phyloP scores from a whole-genome alignment of 2,329 filamentous ascomycete species.

The Westerdykella aurantiaca region DNA sequence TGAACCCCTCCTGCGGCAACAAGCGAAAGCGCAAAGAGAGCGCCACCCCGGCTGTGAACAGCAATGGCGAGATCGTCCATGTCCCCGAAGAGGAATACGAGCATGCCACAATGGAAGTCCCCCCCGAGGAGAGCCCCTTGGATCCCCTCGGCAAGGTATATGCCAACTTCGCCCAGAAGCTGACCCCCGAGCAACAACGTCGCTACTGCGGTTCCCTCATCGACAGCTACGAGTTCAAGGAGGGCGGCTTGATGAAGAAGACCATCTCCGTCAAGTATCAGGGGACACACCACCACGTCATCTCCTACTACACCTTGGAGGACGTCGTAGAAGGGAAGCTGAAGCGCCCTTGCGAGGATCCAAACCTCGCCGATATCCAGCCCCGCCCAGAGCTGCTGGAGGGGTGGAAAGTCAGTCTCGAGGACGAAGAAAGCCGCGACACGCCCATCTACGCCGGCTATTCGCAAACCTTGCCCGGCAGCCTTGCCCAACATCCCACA shows the following conservation, averaged over 20 bases:
- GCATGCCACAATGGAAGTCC: constrained; percentile 18
- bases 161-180: constrained; percentile 35
- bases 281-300: constrained; percentile 74
- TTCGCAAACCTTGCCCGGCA: constrained; percentile 23
- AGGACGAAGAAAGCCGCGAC: constrained; percentile 35
- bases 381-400: constrained; percentile 30
- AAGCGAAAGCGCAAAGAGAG: constrained; percentile 36
- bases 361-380: constrained; percentile 29
- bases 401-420: constrained; percentile 35
- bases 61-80: constrained; percentile 24
- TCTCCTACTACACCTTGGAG: constrained; percentile 80
- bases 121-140: constrained; percentile 14
- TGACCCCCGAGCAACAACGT: constrained; percentile 48
- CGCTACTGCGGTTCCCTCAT: constrained; percentile 73
- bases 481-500: constrained; percentile 24
- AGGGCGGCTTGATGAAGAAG: constrained; percentile 80
- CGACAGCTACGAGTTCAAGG: constrained; percentile 86
- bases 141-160: constrained; percentile 30
- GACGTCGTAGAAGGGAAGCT: constrained; percentile 55
- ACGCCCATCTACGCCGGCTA: constrained; percentile 26
- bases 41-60: constrained; percentile 20
- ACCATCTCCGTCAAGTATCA: constrained; percentile 76
- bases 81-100: constrained; percentile 34
- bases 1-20: constrained; percentile 32
- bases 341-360: constrained; percentile 32